Conservation (phyloP, 345 rosid genomes). For the Sonneratia caseolaris region DNA sequence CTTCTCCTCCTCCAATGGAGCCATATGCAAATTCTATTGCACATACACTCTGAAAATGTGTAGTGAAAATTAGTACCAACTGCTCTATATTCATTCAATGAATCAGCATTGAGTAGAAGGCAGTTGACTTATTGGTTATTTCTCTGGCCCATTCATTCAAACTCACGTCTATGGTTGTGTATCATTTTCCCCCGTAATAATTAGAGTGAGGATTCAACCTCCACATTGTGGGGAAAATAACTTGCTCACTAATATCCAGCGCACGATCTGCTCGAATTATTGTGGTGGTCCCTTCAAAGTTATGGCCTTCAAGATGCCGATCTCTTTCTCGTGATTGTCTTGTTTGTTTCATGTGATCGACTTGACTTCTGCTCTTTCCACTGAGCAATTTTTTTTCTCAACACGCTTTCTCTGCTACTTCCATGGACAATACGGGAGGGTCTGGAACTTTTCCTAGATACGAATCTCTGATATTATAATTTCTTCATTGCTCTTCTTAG, state of each 20-base stretch:
- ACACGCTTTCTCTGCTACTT: neutral
- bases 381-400: neutral
- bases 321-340: neutral
- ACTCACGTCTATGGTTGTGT: neutral
- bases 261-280: neutral
- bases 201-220: neutral
- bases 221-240: neutral
- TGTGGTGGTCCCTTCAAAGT: neutral
- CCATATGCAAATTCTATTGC: neutral
- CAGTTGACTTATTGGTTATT: neutral
- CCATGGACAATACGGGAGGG: neutral
- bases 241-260: neutral
- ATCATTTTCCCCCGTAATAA: neutral
- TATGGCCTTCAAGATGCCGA: neutral
- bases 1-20: neutral
- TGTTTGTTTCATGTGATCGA: neutral
- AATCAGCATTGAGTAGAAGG: neutral
- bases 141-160: neutral
- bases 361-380: neutral
- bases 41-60: neutral
- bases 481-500: neutral
- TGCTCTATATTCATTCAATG: neutral
- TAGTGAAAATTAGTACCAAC: neutral
- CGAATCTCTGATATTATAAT: neutral
- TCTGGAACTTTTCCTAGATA: neutral